These are phyloP conservation scores for Curvularia hawaiiensis DNA, from an alignment of 2,329 filamentous ascomycete species.

Conservation along the genomic window DNA sequence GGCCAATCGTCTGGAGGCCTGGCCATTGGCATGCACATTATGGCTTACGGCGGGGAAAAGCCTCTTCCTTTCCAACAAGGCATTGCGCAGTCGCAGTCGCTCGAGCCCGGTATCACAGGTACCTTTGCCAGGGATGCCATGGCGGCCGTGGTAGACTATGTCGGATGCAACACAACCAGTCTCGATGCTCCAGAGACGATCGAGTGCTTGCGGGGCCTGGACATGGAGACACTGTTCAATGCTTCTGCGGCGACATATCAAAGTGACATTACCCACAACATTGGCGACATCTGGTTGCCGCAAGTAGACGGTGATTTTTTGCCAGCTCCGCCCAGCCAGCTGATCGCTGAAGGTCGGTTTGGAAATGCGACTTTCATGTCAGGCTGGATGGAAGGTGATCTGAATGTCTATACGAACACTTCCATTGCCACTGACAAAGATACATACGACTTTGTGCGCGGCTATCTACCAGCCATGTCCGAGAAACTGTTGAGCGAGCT, in stretches of 20 bases:
- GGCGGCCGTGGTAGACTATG: slow-evolving; percentile 48
- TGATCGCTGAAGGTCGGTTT: slow-evolving; percentile 51
- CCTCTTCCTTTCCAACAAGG: slow-evolving; percentile 37
- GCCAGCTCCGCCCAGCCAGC: slow-evolving; percentile 51
- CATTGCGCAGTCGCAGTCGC: slow-evolving; percentile 53
- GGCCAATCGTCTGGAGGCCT: slow-evolving; percentile 47
- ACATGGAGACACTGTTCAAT: slow-evolving; percentile 52
- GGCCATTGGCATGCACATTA: slow-evolving; percentile 41
- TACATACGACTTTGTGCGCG: slow-evolving; percentile 48
- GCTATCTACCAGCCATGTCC: slow-evolving; percentile 49
- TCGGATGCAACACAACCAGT: slow-evolving; percentile 50
- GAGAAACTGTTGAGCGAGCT: slow-evolving; percentile 29
- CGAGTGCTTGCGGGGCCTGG: slow-evolving; percentile 54
- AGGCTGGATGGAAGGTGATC: slow-evolving; percentile 55
- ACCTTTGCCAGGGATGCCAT: slow-evolving; percentile 58
- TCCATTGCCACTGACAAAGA: slow-evolving; percentile 50
- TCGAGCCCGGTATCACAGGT: slow-evolving; percentile 57
- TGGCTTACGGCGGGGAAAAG: slow-evolving; percentile 41
- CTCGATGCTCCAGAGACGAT: slow-evolving; percentile 53
- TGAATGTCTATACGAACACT: slow-evolving; percentile 51
- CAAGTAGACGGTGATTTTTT: slow-evolving; percentile 58
- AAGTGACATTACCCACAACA: slow-evolving; percentile 44
- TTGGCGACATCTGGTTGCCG: slow-evolving; percentile 59
- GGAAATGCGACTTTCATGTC: slow-evolving; percentile 51
- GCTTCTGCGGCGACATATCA: slow-evolving; percentile 52